These are phyloP conservation scores for Apophysomyces sp. DNA, from an alignment of 371 early-diverging fungal genomes.

Conservation along the genomic window DNA sequence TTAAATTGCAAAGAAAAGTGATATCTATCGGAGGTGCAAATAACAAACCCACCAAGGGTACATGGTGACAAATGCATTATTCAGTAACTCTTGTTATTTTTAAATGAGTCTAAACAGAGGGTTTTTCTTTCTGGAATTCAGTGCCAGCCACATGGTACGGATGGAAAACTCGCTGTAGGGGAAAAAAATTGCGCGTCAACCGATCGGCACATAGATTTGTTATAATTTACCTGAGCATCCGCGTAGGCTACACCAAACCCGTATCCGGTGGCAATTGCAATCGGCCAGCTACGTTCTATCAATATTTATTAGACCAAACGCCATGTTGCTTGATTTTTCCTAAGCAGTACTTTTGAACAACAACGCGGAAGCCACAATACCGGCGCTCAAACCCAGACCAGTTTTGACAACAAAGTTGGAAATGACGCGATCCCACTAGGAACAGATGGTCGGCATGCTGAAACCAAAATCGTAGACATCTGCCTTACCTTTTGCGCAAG, in stretches of 20 bases:
- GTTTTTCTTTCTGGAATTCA: slow-evolving; percentile 47
- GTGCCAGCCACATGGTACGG: slow-evolving; percentile 48
- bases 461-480: not conserved
- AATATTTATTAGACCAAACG: not conserved
- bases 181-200: not conserved
- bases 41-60: not conserved
- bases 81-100: not conserved
- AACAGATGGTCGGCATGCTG: not conserved
- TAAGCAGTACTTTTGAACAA: slow-evolving; percentile 85
- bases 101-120: slow-evolving; percentile 28
- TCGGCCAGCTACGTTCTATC: slow-evolving; percentile 87
- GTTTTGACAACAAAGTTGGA: slow-evolving; percentile 86
- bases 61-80: not conserved
- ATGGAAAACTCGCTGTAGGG: slow-evolving; percentile 45
- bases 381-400: slow-evolving; percentile 85
- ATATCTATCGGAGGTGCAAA: not conserved
- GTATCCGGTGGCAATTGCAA: slow-evolving; percentile 84
- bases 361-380: slow-evolving; percentile 85
- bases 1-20: too few relatives aligned
- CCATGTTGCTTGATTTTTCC: not conserved
- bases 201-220: not conserved
- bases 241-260: slow-evolving; percentile 87
- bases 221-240: slow-evolving; percentile 72
- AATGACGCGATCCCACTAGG: slow-evolving; percentile 87
- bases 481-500: slow-evolving; percentile 32